Conservation (phyloP, 495 filamentous ascomycete genomes). For the Trichoderma virens region DNA sequence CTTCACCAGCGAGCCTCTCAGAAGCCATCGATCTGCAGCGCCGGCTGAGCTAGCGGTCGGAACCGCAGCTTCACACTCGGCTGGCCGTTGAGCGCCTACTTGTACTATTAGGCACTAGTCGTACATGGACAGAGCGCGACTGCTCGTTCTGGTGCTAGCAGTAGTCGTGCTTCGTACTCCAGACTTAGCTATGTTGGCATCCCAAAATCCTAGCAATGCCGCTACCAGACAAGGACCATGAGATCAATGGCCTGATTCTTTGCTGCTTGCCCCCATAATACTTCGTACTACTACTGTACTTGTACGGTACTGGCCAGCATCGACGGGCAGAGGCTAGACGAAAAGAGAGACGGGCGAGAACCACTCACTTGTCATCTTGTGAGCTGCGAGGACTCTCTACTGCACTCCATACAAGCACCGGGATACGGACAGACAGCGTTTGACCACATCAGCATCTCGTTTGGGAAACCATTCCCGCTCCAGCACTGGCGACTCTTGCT, state of each 20-base stretch:
- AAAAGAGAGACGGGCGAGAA: neutral
- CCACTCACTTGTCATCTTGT: neutral
- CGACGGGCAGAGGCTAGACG: neutral
- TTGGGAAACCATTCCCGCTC: neutral
- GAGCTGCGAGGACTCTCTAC: no score
- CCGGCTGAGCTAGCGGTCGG: conserved; percentile 5
- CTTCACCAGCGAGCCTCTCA: neutral
- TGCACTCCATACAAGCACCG: neutral
- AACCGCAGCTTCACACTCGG: neutral
- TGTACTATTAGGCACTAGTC: neutral
- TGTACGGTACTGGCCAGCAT: neutral
- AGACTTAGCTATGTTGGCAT: neutral
- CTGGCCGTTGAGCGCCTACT: neutral
- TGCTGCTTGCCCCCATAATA: neutral
- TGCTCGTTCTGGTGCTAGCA: neutral
- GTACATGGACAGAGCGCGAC: neutral
- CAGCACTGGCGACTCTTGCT: neutral
- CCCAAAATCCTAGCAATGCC: neutral
- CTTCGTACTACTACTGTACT: neutral
- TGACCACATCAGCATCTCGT: neutral
- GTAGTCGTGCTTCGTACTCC: neutral
- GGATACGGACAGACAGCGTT: neutral
- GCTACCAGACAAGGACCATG: neutral
- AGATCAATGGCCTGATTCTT: neutral
- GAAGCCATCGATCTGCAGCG: conserved; percentile 4